A percentile compares a stretch with the other conserved stretches of the same genome.
Conservation (phyloP, 2,329 filamentous ascomycete genomes). For the Sporothrix protearum region DNA sequence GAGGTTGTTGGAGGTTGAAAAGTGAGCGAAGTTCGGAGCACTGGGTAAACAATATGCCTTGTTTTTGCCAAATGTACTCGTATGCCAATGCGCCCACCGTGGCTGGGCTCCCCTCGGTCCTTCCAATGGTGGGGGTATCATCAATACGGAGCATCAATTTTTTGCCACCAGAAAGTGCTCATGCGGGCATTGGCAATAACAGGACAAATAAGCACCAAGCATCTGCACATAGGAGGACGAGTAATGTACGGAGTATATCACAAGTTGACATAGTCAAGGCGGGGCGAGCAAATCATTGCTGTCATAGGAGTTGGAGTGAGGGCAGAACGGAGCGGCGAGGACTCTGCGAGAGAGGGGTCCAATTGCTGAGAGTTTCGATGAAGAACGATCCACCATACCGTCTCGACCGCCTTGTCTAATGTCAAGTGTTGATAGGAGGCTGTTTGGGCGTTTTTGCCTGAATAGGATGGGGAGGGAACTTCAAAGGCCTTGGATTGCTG, state of each 20-base stretch:
- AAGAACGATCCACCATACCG: background rate
- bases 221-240: background rate
- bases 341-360: background rate
- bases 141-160: background rate
- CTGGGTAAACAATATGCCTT: background rate
- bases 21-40: no score
- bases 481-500: background rate
- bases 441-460: constrained; percentile 2
- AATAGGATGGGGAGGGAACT: background rate
- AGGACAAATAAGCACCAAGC: background rate
- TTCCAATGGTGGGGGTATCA: background rate
- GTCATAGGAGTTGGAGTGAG: background rate
- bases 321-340: background rate
- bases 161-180: constrained; percentile 3
- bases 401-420: background rate
- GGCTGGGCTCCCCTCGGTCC: background rate
- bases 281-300: background rate
- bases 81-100: background rate
- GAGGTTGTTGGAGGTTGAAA: background rate
- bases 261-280: no score
- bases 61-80: background rate
- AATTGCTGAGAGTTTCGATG: background rate
- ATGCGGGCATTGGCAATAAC: constrained; percentile 1
- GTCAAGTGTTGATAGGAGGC: background rate
- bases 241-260: background rate